These are phyloP conservation scores for Chlamydomonas asymmetrica DNA, from an alignment of 139 green algal species.

Conservation along the genomic window DNA sequence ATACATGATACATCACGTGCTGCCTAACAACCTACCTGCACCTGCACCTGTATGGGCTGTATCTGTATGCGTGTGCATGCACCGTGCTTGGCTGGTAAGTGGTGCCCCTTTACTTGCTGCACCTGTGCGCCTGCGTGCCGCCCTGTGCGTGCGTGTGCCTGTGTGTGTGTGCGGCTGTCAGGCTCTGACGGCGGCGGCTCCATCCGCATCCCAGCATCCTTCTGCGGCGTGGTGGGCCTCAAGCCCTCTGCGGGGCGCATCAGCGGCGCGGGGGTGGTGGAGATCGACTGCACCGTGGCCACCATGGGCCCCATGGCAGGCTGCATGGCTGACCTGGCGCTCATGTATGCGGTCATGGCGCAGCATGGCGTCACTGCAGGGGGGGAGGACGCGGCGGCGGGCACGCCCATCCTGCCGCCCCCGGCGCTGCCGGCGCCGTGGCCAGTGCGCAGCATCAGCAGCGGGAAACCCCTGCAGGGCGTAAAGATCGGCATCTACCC, in stretches of 20 bases:
- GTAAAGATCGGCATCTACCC: background rate
- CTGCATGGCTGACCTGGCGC: slow-evolving; percentile 47
- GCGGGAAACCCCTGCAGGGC: background rate
- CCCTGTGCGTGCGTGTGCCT: too few relatives aligned
- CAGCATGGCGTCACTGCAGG: slow-evolving; percentile 37
- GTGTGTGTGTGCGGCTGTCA: too few relatives aligned
- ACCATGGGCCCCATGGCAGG: slow-evolving; percentile 52
- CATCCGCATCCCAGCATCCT: slow-evolving; percentile 78
- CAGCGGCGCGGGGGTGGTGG: slow-evolving; percentile 9
- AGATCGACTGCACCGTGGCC: slow-evolving; percentile 40
- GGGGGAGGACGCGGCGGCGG: too few relatives aligned
- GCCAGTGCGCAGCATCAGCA: background rate
- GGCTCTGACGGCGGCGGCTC: slow-evolving; percentile 79
- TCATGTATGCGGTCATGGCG: slow-evolving; percentile 62
- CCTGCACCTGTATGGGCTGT: too few relatives aligned
- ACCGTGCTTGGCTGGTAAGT: too few relatives aligned
- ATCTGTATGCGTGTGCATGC: too few relatives aligned
- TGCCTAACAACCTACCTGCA: too few relatives aligned
- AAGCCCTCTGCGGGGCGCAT: slow-evolving; percentile 70
- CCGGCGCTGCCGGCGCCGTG: slow-evolving; percentile 4
- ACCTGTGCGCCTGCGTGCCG: too few relatives aligned
- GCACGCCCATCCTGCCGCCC: background rate
- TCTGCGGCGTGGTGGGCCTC: slow-evolving; percentile 79
- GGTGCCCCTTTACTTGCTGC: too few relatives aligned
- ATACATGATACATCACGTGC: too few relatives aligned